These are phyloP conservation scores for Morella rubra DNA, from an alignment of 306 rosid genomes.

Conservation along the genomic window DNA sequence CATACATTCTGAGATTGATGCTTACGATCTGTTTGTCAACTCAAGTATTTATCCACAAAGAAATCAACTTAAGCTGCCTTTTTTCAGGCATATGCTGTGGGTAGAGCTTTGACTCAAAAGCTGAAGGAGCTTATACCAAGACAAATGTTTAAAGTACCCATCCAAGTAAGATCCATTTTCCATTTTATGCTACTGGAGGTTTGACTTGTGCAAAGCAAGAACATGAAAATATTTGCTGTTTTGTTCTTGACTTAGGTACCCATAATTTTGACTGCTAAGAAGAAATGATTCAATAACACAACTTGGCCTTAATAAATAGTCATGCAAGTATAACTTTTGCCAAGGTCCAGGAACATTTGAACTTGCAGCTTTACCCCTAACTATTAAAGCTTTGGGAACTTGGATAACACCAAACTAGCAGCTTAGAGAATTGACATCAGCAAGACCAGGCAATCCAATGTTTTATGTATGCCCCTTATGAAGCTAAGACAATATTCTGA, in stretches of 20 bases:
- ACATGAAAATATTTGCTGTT: conserved; percentile 3
- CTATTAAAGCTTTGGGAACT: too few species aligned
- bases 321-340: neutral
- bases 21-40: neutral
- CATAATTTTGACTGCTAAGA: neutral
- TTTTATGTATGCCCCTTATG: too few species aligned
- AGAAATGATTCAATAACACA: neutral
- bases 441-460: too few species aligned
- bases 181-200: conserved; percentile 4
- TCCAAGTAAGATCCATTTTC: conserved; percentile 55
- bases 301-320: neutral
- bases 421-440: too few species aligned
- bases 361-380: too few species aligned
- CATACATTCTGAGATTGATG: neutral
- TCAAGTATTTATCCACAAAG: conserved; percentile 2
- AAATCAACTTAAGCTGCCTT: conserved; percentile 26
- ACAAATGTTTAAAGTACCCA: conserved; percentile 95
- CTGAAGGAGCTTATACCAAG: conserved; percentile 96
- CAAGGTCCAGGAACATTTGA: neutral
- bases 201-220: conserved; percentile 7
- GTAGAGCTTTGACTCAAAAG: conserved; percentile 90
- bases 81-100: conserved; percentile 82
- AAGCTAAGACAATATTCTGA: too few species aligned
- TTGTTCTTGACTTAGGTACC: neutral
- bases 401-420: too few species aligned